Evolutionary conservation across 805 yeast genomes (phyloP).

Genomic region (Kluyveromyces wickerhamii): DNA sequence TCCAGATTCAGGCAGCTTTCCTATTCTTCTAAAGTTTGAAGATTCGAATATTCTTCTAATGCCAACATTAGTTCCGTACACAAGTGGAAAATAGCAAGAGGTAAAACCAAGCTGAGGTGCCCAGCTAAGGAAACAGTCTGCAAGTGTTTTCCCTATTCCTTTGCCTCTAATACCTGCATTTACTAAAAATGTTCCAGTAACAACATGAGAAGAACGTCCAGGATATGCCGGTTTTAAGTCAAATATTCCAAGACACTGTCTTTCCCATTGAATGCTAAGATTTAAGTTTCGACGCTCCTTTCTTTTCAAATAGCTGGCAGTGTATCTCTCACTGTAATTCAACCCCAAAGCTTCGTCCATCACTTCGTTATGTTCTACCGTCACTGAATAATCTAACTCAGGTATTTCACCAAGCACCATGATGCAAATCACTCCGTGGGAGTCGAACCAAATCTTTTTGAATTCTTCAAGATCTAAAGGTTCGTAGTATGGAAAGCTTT

Average conservation of each 20-base stretch:
- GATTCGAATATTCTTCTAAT: conserved; percentile 74
- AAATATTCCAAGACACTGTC: conserved; percentile 84
- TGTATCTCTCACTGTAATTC: conserved; percentile 11
- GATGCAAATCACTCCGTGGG: conserved; percentile 41
- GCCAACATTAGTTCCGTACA: conserved; percentile 81
- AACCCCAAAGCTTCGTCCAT: conserved; percentile 6
- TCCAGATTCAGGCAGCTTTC: conserved; percentile 82
- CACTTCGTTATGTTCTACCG: conserved; percentile 15
- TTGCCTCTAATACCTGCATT: conserved; percentile 89
- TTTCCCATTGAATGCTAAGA: conserved; percentile 69
- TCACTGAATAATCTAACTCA: conserved; percentile 33
- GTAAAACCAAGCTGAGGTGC: conserved; percentile 84
- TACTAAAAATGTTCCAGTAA: conserved; percentile 81
- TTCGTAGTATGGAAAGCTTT: conserved; percentile 80
- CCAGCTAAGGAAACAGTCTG: conserved; percentile 85
- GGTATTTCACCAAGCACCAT: conserved; percentile 72
- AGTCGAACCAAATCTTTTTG: conserved; percentile 73
- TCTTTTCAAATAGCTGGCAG: conserved; percentile 21
- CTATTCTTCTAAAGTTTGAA: conserved; percentile 67
- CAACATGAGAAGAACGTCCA: conserved; percentile 88
- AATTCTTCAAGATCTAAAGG: conserved; percentile 69
- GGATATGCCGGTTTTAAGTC: conserved; percentile 83
- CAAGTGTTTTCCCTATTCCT: conserved; percentile 81
- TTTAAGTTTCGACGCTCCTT: conserved; percentile 23
- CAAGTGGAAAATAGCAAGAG: conserved; percentile 72